Percentiles rank a stretch among this genome's conserved stretches.
Evolutionary conservation across 768 basidiomycete genomes (phyloP).

Genomic region (Tulasnella calospora): DNA sequence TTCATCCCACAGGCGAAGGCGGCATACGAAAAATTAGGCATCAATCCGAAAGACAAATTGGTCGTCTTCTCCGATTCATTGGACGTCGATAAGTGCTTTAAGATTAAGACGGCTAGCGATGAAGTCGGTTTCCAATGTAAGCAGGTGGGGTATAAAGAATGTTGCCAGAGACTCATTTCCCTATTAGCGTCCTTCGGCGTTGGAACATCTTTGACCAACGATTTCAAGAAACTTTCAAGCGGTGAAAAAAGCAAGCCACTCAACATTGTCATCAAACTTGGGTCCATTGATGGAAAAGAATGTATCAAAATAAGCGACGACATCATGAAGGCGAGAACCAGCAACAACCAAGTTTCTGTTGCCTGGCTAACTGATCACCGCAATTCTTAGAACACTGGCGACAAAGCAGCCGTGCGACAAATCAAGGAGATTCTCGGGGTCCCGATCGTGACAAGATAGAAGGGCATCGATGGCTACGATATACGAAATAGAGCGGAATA

Average conservation of each 20-base stretch:
- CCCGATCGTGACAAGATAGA: background rate
- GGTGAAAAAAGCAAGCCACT: constrained; percentile 68
- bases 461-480: background rate
- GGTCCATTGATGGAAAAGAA: constrained; percentile 61
- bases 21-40: constrained; percentile 65
- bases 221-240: constrained; percentile 52
- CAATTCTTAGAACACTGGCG: constrained; percentile 58
- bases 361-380: background rate
- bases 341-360: background rate
- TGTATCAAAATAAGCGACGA: constrained; percentile 97
- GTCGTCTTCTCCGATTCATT: constrained; percentile 85
- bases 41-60: constrained; percentile 58
- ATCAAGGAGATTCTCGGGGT: constrained; percentile 48
- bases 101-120: constrained; percentile 64
- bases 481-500: background rate
- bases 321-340: constrained; percentile 58
- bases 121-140: constrained; percentile 60
- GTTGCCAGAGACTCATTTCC: constrained; percentile 20
- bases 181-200: constrained; percentile 80
- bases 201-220: constrained; percentile 88
- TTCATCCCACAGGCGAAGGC: constrained; percentile 74
- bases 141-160: constrained; percentile 27
- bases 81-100: constrained; percentile 62
- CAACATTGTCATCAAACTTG: constrained; percentile 94
- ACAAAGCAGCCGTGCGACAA: constrained; percentile 51